Conservation (phyloP, 164 flowering plant genomes). For the Litsea cubeba region DNA sequence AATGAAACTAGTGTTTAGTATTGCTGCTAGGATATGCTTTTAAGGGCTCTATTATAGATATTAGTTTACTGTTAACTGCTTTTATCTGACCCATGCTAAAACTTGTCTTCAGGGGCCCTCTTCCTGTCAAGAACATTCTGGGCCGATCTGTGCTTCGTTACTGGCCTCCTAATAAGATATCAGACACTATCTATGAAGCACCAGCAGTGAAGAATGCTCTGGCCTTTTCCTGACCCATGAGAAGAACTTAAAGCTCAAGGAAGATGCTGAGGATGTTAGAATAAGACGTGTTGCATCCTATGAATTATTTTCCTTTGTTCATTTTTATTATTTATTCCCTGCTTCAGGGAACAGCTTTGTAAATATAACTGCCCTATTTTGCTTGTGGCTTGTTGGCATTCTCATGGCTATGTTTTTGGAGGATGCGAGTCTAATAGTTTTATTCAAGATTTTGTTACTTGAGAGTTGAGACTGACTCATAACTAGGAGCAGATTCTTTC, state of each 20-base stretch:
- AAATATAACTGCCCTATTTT: background rate
- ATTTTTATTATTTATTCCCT: background rate
- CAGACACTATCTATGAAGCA: conserved; percentile 41
- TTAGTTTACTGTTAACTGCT: background rate
- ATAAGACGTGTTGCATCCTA: background rate
- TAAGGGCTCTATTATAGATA: background rate
- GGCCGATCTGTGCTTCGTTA: conserved; percentile 89
- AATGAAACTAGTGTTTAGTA: background rate
- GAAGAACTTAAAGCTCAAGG: background rate
- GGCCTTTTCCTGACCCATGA: conserved; percentile 41
- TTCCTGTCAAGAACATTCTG: conserved; percentile 75
- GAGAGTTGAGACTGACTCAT: background rate
- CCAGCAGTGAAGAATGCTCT: conserved; percentile 17
- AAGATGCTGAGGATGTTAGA: background rate
- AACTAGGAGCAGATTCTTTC: background rate
- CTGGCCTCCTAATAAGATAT: conserved; percentile 83
- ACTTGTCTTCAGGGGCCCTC: conserved; percentile 80
- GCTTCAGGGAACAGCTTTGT: conserved; percentile 5
- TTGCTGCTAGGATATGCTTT: background rate
- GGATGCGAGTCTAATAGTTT: background rate
- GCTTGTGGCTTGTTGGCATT: background rate
- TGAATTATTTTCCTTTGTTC: conserved; percentile 2
- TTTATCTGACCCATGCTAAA: background rate
- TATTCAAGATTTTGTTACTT: background rate
- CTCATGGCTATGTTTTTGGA: background rate